Evolutionary conservation across 1,284 basidiomycete species (phyloP), one percentile per base, ranked within the genome.

Genomic region (Hypsizygus ulmarius): DNA sequence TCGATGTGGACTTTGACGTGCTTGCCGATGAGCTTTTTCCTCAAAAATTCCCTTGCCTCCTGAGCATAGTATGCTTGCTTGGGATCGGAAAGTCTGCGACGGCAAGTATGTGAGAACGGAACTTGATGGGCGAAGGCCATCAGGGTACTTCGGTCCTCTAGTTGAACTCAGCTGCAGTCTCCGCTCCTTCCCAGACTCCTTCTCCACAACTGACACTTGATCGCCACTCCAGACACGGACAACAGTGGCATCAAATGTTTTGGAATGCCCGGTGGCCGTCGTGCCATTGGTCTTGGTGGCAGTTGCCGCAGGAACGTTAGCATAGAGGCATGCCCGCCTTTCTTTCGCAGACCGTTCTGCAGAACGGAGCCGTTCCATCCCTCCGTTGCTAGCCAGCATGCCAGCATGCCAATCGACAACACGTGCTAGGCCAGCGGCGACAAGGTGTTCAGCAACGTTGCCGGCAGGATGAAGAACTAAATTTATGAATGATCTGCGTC

Each of bases 341-440:
- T 93, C 90, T 67, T 93, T 95, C 15, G 94, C 95, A 12, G 64
- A 65, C 61, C 81, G 87, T 68, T 98, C 96, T 1, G 92, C 90
- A 2, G 84, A 80, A 35, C 95, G 84, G 25, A 97, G 77, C 33
- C 82, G 81, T 62, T 95, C 91, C 81, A 96, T 93, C 11, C 82
- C 84, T 27, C 90, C 87, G 52, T 77, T 74, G 51, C 77, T 78
- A 1, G 90, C 82, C 34, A 99, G 82, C 78, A 98, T 90, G 28
- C 95, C 96, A 10, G 94, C 94, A 66, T 99, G 96, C 95, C 96
- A 98, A 64, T 97, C 95, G 50, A 98, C 89, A 44, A 97, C 81
- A 50, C 93, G 87, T 9, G 95, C 96, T 3, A 98, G 75, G 41
- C 96, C 94, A 38, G 83, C 82, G 2, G 79, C 80, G 14, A 94